Conservation (phyloP, 2,329 filamentous ascomycete genomes). For the Iodosphaeria phyllophila region DNA sequence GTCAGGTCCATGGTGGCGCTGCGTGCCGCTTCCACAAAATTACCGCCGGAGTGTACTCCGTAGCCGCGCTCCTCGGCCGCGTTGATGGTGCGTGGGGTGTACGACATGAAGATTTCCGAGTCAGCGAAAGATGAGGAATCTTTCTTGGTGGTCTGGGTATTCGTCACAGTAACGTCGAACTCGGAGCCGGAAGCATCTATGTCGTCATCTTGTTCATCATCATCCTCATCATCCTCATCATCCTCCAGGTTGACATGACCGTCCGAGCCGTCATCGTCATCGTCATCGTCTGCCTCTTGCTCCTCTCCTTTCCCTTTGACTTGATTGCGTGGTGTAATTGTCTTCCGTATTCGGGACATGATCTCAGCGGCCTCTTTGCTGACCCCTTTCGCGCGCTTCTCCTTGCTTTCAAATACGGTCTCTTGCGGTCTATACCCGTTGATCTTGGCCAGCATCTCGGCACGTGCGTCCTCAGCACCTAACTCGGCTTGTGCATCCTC, state of each 20-base stretch:
- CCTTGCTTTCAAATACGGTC: constrained; percentile 65
- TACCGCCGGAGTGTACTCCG: constrained; percentile 71
- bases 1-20: constrained; percentile 80
- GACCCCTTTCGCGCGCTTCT: constrained; percentile 5
- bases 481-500: constrained; percentile 67
- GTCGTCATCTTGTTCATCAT: constrained; percentile 34
- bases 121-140: constrained; percentile 50
- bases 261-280: constrained; percentile 1
- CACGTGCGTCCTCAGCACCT: constrained; percentile 51
- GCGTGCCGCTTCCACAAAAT: constrained; percentile 78
- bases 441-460: constrained; percentile 75
- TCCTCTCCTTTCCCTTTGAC: constrained; percentile 16
- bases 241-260: constrained; percentile 1
- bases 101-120: constrained; percentile 89
- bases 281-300: constrained; percentile 15
- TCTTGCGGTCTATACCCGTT: constrained; percentile 79
- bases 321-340: constrained; percentile 28
- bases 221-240: constrained; percentile 7
- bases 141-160: constrained; percentile 26
- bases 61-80: constrained; percentile 82
- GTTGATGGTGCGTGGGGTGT: constrained; percentile 66
- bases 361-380: constrained; percentile 34
- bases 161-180: constrained; percentile 53
- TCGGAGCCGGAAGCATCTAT: no score
- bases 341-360: constrained; percentile 35